Conservation (phyloP, 2,329 filamentous ascomycete genomes). For the Colletotrichum tabaci region DNA sequence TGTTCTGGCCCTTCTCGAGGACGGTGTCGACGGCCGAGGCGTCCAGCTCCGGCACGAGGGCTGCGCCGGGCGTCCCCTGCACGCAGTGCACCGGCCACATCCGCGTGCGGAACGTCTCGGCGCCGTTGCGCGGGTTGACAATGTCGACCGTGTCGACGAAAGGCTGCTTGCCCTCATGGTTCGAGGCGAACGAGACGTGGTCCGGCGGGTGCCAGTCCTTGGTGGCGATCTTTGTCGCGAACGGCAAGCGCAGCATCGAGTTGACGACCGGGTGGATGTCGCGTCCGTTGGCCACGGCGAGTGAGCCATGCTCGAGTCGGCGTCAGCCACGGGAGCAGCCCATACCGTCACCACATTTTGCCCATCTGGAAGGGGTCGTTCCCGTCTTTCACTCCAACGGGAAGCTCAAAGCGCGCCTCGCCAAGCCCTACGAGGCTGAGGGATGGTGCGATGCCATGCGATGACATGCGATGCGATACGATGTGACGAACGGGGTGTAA, state of each 20-base stretch:
- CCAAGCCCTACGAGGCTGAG: neutral
- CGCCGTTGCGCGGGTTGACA: conserved; percentile 74
- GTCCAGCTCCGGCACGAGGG: conserved; percentile 81
- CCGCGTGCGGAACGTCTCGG: conserved; percentile 75
- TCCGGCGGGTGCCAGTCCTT: conserved; percentile 89
- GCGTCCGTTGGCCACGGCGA: conserved; percentile 84
- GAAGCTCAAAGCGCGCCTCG: neutral
- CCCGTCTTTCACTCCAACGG: too few relatives aligned
- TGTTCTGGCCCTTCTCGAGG: conserved; percentile 84
- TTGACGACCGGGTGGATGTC: conserved; percentile 81
- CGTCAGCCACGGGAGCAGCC: conserved; percentile 11
- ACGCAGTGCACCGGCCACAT: conserved; percentile 96
- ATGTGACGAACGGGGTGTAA: conserved; percentile 29
- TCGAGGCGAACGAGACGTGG: conserved; percentile 91
- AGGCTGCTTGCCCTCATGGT: conserved; percentile 78
- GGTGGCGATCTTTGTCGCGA: conserved; percentile 84
- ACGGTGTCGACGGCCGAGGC: conserved; percentile 71
- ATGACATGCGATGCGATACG: too few relatives aligned
- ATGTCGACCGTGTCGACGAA: conserved; percentile 78
- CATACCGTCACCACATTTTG: too few relatives aligned
- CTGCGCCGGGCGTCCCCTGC: conserved; percentile 79
- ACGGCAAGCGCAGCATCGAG: conserved; percentile 78
- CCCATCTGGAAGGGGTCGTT: too few relatives aligned
- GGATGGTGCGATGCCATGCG: too few relatives aligned
- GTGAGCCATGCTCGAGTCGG: conserved; percentile 78